Percentiles rank a stretch among this genome's conserved stretches.
Evolutionary conservation across 495 filamentous ascomycete genomes (phyloP).

Genomic region (Neurospora sp.): DNA sequence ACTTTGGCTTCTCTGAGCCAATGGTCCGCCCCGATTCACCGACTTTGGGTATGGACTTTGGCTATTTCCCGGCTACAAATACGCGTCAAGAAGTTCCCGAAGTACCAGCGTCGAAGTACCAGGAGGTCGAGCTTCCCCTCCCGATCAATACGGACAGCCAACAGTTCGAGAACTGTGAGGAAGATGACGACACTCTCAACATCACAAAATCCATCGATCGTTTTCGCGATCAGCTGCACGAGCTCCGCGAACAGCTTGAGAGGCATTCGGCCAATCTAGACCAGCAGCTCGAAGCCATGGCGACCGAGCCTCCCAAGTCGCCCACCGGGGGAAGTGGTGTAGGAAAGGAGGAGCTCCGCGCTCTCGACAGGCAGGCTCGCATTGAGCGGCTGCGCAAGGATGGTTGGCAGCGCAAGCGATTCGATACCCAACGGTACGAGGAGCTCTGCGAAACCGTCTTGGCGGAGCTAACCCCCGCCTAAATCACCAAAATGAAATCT

Average conservation of each 20-base stretch:
- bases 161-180: constrained; percentile 1
- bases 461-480: constrained; percentile 23
- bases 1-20: constrained; percentile 26
- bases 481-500: background rate
- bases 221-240: constrained; percentile 31
- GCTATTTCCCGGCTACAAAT: constrained; percentile 17
- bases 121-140: constrained; percentile 18
- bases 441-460: constrained; percentile 37
- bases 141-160: constrained; percentile 11
- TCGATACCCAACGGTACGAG: constrained; percentile 38
- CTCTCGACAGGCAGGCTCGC: constrained; percentile 25
- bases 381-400: constrained; percentile 36
- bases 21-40: constrained; percentile 37
- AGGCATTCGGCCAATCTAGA: constrained; percentile 31
- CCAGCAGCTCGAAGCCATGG: constrained; percentile 17
- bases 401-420: constrained; percentile 41
- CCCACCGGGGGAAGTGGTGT: constrained; percentile 1
- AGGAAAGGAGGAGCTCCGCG: constrained; percentile 19
- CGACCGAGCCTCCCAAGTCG: constrained; percentile 1
- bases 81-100: constrained; percentile 14
- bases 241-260: constrained; percentile 28
- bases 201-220: constrained; percentile 32
- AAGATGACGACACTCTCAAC: constrained; percentile 23
- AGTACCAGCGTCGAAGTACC: constrained; percentile 11
- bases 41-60: constrained; percentile 33